Percentiles rank a stretch among this genome's conserved stretches.
These are phyloP conservation scores for Xylaria hypoxylon DNA, from an alignment of 2,329 filamentous ascomycete species.

Conservation along the genomic window DNA sequence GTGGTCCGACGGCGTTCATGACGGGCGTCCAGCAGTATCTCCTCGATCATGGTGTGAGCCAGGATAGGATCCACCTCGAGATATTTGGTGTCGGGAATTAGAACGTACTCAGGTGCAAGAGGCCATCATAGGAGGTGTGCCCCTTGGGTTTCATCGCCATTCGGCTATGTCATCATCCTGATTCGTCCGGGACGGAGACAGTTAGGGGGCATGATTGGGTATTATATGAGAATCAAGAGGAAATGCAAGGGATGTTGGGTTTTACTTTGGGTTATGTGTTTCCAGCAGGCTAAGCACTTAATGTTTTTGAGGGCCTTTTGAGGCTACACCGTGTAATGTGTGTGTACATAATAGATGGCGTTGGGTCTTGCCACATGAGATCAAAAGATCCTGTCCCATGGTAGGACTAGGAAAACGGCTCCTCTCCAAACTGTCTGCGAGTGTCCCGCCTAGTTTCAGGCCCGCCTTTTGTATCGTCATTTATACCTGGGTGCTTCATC, in stretches of 20 bases:
- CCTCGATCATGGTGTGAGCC: constrained; percentile 65
- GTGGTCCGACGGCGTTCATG: constrained; percentile 80
- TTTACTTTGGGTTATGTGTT: constrained; percentile 12
- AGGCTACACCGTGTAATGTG: constrained; percentile 26
- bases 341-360: constrained; percentile 19
- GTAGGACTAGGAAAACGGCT: constrained; percentile 16
- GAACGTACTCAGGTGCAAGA: neutral
- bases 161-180: neutral
- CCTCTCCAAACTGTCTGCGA: constrained; percentile 12
- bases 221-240: neutral
- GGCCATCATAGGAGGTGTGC: neutral
- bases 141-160: neutral
- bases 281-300: constrained; percentile 11
- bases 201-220: neutral
- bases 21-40: constrained; percentile 65
- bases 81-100: constrained; percentile 66
- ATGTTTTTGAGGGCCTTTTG: neutral
- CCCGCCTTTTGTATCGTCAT: neutral
- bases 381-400: constrained; percentile 17
- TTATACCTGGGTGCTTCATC: neutral
- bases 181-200: constrained; percentile 1
- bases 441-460: constrained; percentile 8
- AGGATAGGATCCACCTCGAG: constrained; percentile 73
- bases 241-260: neutral
- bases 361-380: constrained; percentile 10